Base-by-base conservation (phyloP, 164 flowering plant species). In the Stephania cephalantha region DNA sequence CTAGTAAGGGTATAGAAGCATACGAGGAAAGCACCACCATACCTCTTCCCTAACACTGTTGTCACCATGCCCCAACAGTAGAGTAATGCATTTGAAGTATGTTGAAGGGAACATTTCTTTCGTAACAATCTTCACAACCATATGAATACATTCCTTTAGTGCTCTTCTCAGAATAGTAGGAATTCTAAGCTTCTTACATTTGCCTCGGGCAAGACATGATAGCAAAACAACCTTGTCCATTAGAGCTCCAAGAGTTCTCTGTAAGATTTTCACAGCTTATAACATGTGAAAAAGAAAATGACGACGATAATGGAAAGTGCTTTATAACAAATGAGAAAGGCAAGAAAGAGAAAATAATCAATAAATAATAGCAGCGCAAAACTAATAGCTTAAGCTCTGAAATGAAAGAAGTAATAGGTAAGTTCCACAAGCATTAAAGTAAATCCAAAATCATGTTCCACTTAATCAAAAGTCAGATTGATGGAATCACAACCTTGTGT, bases 1-100 rank as follows among this genome's bases (percentile, higher is more conserved):
- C 76, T 70, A 22, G 70, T 63, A 44, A 35, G 4, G 4, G 42
- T 4, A 35, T 35, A 35, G 42, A 35, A 35, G 42, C 42, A 35
- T 35, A 35, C 42, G 2, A 35, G 42, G 42, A 35, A 52, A 46
- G 18, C 9, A 53, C 64, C 45, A 68, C 17, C 12, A 12, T 84
- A 92, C 98, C 94, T 94, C 91, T 81, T 84, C 89, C 74, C 75
- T 80, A 77, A 92, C 86, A 77, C 74, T 79, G 72, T 68, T 79
- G 74, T 94, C 89, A 44, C 48, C 73, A 82, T 85, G 83, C 31
- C 73, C 72, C 63, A 92, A 84, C 85, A 92, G 80, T 65, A 81
- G 78, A 58, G 73, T 79, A 50, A 89, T 87, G 81, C 85, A 79
- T 61, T 72, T 77, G 68, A 91, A 95, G 78, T 79, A 90, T n/a